Evolutionary conservation across 2,329 filamentous ascomycete genomes (phyloP).

Genomic region (Apiospora aurea): DNA sequence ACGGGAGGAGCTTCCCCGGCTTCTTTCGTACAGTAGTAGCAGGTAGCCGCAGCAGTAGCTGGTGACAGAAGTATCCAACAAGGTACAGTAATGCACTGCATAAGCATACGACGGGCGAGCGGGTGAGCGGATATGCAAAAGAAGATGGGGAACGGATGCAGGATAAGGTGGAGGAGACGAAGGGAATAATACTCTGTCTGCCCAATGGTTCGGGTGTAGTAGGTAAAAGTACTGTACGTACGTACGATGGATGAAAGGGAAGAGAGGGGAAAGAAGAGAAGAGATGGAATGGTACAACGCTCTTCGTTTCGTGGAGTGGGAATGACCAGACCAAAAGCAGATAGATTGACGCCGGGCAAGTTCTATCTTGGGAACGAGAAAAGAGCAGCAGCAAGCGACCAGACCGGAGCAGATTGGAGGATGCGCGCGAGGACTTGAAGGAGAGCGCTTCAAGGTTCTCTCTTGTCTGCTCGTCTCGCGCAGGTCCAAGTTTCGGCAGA

Average conservation of each 20-base stretch:
- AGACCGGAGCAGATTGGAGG: not conserved
- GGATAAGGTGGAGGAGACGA: constrained; percentile 7
- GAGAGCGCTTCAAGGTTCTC: constrained; percentile 13
- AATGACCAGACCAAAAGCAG: constrained; percentile 24
- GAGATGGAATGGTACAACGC: constrained; percentile 25
- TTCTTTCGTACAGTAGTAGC: constrained; percentile 1
- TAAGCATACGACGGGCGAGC: constrained; percentile 1
- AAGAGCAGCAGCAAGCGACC: not conserved
- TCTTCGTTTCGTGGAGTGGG: constrained; percentile 24
- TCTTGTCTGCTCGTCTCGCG: not conserved
- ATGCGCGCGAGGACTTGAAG: not conserved
- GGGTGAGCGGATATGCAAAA: constrained; percentile 20
- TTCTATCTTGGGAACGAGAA: constrained; percentile 20
- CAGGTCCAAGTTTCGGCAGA: constrained; percentile 20
- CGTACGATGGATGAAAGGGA: constrained; percentile 7
- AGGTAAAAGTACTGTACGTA: no score
- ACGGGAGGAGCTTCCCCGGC: not conserved
- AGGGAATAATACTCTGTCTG: constrained; percentile 5
- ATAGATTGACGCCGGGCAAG: constrained; percentile 15
- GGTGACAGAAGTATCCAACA: not conserved
- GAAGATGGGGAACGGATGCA: constrained; percentile 21
- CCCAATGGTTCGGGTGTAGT: constrained; percentile 1
- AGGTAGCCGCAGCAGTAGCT: not conserved
- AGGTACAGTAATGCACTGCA: constrained; percentile 13
- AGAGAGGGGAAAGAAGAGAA: constrained; percentile 24